Evolutionary conservation across 2,329 filamentous ascomycete genomes (phyloP).

Genomic region (Periconia macrospinosa): DNA sequence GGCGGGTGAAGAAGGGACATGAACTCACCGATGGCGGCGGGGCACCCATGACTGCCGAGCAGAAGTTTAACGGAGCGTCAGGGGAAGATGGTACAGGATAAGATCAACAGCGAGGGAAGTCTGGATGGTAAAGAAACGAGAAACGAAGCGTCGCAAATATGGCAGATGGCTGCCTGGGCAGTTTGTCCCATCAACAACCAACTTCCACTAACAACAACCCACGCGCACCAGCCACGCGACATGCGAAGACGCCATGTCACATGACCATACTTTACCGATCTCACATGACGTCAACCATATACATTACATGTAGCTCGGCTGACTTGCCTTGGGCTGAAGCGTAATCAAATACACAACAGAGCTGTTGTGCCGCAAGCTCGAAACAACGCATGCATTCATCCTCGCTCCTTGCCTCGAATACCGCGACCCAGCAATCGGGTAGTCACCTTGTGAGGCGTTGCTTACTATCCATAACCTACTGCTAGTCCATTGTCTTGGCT

Average conservation of each 20-base stretch:
- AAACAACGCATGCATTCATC: not conserved
- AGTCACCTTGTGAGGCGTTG: no score
- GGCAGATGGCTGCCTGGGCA: constrained; percentile 15
- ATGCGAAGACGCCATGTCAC: constrained; percentile 8
- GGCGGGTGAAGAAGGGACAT: not conserved
- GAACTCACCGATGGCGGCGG: constrained; percentile 32
- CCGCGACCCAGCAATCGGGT: no score
- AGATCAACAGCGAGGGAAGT: not conserved
- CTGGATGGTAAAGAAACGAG: not conserved
- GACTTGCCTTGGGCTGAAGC: not conserved
- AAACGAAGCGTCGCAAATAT: constrained; percentile 4
- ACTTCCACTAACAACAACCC: constrained; percentile 4
- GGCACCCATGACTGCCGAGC: constrained; percentile 16
- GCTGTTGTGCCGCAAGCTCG: not conserved
- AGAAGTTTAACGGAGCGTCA: no score
- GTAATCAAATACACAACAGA: not conserved
- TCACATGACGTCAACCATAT: not conserved
- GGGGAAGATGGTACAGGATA: not conserved
- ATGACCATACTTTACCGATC: not conserved
- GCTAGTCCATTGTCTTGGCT: no score
- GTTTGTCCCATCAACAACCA: constrained; percentile 1
- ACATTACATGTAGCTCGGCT: not conserved
- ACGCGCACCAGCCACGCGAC: constrained; percentile 17
- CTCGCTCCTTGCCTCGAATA: no score
- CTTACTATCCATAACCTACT: no score